These are phyloP conservation scores for Penicillium frequentans DNA, from an alignment of 2,329 filamentous ascomycete species.

Conservation along the genomic window DNA sequence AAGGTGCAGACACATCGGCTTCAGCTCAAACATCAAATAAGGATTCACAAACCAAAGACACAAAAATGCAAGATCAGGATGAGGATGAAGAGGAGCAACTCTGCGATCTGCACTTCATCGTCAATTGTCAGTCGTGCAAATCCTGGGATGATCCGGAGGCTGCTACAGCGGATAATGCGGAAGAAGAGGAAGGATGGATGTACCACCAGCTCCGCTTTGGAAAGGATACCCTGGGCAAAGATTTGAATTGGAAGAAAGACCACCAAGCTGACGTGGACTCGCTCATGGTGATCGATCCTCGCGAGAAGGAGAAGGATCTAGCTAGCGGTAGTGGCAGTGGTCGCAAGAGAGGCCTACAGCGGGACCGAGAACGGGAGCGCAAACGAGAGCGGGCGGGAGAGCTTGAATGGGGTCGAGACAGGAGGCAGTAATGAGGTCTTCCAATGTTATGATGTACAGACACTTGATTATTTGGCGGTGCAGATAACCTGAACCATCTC, in stretches of 20 bases:
- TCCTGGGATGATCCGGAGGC: conserved; percentile 67
- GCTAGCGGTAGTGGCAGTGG: conserved; percentile 60
- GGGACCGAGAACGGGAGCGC: conserved; percentile 40
- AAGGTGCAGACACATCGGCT: conserved; percentile 40
- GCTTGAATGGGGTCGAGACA: conserved; percentile 37
- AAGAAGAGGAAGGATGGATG: conserved; percentile 71
- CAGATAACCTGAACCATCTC: background rate
- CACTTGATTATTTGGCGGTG: background rate
- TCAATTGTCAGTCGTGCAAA: conserved; percentile 87
- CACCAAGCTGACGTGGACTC: conserved; percentile 72
- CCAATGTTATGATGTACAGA: background rate
- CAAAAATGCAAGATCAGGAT: conserved; percentile 9
- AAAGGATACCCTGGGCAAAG: conserved; percentile 86
- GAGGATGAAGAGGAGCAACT: conserved; percentile 64
- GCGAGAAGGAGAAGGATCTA: conserved; percentile 75
- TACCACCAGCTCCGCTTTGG: conserved; percentile 80
- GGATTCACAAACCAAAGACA: conserved; percentile 10
- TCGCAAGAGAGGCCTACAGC: conserved; percentile 54
- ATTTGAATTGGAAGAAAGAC: conserved; percentile 84
- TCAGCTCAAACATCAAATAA: conserved; percentile 26
- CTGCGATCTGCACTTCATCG: conserved; percentile 95
- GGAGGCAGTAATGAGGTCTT: background rate
- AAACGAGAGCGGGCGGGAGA: conserved; percentile 34
- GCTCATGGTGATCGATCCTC: conserved; percentile 89
- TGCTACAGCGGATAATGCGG: conserved; percentile 50